These are phyloP conservation scores for Penicillium desertorum DNA, from an alignment of 495 filamentous ascomycete genomes.

Conservation along the genomic window DNA sequence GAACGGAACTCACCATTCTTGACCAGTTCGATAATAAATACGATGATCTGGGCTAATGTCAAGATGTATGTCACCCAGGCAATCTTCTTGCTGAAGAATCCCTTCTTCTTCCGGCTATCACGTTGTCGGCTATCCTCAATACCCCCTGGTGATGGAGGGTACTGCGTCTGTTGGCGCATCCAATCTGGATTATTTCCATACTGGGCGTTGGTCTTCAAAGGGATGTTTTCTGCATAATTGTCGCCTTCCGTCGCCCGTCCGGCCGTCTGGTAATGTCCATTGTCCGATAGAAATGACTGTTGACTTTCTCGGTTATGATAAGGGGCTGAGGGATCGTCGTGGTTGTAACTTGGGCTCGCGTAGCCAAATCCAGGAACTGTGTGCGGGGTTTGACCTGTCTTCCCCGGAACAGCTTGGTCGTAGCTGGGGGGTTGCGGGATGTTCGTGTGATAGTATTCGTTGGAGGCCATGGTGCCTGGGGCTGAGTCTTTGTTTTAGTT, in stretches of 20 bases:
- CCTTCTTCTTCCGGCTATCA: slow-evolving; percentile 38
- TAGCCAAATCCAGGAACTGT: slow-evolving; percentile 31
- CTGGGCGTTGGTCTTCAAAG: slow-evolving; percentile 41
- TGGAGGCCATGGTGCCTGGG: slow-evolving; percentile 67
- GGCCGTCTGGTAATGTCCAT: slow-evolving; percentile 32
- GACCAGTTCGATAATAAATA: slow-evolving; percentile 89
- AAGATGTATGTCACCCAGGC: slow-evolving; percentile 83
- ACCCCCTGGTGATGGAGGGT: slow-evolving; percentile 38
- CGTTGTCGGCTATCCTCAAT: slow-evolving; percentile 17
- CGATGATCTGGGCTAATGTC: slow-evolving; percentile 70
- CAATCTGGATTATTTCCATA: slow-evolving; percentile 37
- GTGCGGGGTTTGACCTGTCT: slow-evolving; percentile 30
- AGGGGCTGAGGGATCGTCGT: slow-evolving; percentile 30
- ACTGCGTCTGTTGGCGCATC: slow-evolving; percentile 47
- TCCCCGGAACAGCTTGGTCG: slow-evolving; percentile 38
- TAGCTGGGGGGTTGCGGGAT: slow-evolving; percentile 44
- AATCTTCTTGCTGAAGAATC: slow-evolving; percentile 60
- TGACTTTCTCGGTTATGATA: slow-evolving; percentile 43
- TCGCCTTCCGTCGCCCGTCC: slow-evolving; percentile 39
- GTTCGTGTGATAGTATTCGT: slow-evolving; percentile 71
- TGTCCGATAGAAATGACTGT: slow-evolving; percentile 42
- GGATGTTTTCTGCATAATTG: slow-evolving; percentile 55
- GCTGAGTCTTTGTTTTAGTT: slow-evolving; percentile 9
- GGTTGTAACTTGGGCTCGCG: slow-evolving; percentile 30
- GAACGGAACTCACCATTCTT: slow-evolving; percentile 62